phyloP scores from a whole-genome alignment of 2,329 filamentous ascomycete species.

The Coniochaeta hoffmannii region DNA sequence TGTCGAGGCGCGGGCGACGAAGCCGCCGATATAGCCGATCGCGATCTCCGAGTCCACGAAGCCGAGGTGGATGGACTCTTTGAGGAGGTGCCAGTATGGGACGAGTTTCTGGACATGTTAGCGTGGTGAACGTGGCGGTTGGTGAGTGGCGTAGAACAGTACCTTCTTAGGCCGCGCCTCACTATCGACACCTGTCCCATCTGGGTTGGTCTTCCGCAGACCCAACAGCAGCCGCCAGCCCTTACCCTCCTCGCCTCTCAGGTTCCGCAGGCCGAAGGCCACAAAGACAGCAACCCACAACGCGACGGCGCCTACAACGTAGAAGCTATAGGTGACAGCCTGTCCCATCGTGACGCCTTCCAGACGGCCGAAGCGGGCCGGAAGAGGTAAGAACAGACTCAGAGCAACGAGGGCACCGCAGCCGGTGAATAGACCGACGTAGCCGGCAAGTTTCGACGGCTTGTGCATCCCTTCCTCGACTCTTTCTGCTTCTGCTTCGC shows the following conservation, averaged over 20 bases:
- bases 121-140: neutral
- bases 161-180: slow-evolving; percentile 9
- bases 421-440: slow-evolving; percentile 88
- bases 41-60: slow-evolving; percentile 71
- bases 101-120: slow-evolving; percentile 27
- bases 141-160: neutral
- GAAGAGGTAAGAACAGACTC: slow-evolving; percentile 75
- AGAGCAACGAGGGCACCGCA: slow-evolving; percentile 85
- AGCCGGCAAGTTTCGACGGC: slow-evolving; percentile 64
- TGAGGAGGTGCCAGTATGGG: slow-evolving; percentile 53
- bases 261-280: slow-evolving; percentile 64
- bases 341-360: slow-evolving; percentile 64
- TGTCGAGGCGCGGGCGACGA: slow-evolving; percentile 88
- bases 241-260: slow-evolving; percentile 71
- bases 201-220: slow-evolving; percentile 18
- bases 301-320: slow-evolving; percentile 70
- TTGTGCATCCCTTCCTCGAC: slow-evolving; percentile 26
- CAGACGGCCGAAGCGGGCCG: slow-evolving; percentile 65
- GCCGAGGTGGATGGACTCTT: slow-evolving; percentile 60
- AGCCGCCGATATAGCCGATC: slow-evolving; percentile 86
- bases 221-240: slow-evolving; percentile 55
- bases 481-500: slow-evolving; percentile 13
- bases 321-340: slow-evolving; percentile 79
- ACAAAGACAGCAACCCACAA: slow-evolving; percentile 67
- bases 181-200: slow-evolving; percentile 6